Evolutionary conservation across 164 flowering plant genomes (phyloP).

Genomic region (Amborella trichopoda): DNA sequence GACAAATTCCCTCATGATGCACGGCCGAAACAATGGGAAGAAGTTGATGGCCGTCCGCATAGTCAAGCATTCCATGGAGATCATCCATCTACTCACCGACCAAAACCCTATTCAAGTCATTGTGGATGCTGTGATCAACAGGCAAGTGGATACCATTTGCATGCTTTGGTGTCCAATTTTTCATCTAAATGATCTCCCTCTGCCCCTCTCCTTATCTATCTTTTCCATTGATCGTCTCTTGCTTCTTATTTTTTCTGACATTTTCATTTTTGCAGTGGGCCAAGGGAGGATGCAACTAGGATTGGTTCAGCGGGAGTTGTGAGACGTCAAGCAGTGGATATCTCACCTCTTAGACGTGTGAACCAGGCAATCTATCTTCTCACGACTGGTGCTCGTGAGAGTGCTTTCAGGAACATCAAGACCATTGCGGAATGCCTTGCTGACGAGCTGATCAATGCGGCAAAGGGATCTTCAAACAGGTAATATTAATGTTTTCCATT

Average conservation of each 20-base stretch:
- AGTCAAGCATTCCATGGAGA: constrained; percentile 35
- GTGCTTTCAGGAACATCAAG: constrained; percentile 32
- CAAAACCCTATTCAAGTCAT: constrained; percentile 32
- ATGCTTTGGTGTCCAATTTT: neutral
- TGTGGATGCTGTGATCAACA: constrained; percentile 37
- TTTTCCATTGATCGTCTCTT: neutral
- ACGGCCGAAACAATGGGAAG: constrained; percentile 36
- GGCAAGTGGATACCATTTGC: constrained; percentile 6
- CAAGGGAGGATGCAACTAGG: constrained; percentile 36
- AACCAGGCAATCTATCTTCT: constrained; percentile 37
- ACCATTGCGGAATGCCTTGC: constrained; percentile 35
- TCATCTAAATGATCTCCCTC: neutral
- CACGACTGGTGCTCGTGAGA: constrained; percentile 34
- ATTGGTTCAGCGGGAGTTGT: constrained; percentile 43
- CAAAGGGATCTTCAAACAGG: constrained; percentile 39
- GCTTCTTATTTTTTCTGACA: neutral
- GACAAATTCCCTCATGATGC: constrained; percentile 39
- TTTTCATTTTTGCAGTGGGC: constrained; percentile 17
- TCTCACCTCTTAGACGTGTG: constrained; percentile 32
- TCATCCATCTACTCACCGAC: constrained; percentile 30
- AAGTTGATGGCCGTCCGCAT: constrained; percentile 31
- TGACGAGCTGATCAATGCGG: constrained; percentile 40
- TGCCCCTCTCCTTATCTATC: neutral
- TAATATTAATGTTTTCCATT: neutral
- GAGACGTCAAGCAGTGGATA: constrained; percentile 34